These are phyloP conservation scores for Fusarium compactum DNA, from an alignment of 2,329 filamentous ascomycete genomes.

Conservation along the genomic window DNA sequence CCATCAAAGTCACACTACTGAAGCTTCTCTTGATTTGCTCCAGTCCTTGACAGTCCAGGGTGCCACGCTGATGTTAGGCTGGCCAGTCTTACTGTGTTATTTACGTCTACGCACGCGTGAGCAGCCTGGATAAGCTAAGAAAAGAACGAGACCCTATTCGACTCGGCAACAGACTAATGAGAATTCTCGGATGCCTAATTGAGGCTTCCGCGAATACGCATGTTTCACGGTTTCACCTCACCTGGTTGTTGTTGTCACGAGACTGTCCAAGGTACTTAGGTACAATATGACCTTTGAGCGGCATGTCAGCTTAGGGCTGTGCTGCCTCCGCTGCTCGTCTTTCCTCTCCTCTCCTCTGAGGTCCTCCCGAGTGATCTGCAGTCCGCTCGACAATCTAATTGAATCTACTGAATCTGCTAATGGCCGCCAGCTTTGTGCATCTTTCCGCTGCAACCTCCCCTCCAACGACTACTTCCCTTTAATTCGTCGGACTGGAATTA, in stretches of 20 bases:
- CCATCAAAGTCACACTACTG: constrained; percentile 16
- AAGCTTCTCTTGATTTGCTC: not conserved
- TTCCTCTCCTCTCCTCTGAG: constrained; percentile 3
- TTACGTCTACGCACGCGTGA: constrained; percentile 18
- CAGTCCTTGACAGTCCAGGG: constrained; percentile 5
- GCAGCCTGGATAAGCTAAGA: constrained; percentile 11
- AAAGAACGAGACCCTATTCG: not conserved
- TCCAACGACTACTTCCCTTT: constrained; percentile 5
- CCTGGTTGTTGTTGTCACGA: constrained; percentile 20
- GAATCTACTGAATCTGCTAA: constrained; percentile 5
- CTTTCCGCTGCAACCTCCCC: constrained; percentile 11
- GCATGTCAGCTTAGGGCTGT: constrained; percentile 28
- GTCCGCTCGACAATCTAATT: constrained; percentile 20
- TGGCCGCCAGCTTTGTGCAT: constrained; percentile 15
- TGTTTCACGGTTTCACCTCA: constrained; percentile 28
- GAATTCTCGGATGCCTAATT: constrained; percentile 29
- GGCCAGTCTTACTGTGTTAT: constrained; percentile 31
- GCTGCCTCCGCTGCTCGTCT: constrained; percentile 17
- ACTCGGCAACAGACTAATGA: constrained; percentile 14
- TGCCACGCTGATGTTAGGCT: constrained; percentile 26
- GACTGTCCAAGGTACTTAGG: constrained; percentile 4
- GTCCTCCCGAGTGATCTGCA: constrained; percentile 25
- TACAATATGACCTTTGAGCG: constrained; percentile 21
- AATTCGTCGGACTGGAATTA: constrained; percentile 3
- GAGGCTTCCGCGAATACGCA: constrained; percentile 28